A percentile compares a stretch with the other conserved stretches of the same genome.
These are phyloP conservation scores for Mycosphaerella sp. DNA, from an alignment of 2,329 filamentous ascomycete species.

Conservation along the genomic window DNA sequence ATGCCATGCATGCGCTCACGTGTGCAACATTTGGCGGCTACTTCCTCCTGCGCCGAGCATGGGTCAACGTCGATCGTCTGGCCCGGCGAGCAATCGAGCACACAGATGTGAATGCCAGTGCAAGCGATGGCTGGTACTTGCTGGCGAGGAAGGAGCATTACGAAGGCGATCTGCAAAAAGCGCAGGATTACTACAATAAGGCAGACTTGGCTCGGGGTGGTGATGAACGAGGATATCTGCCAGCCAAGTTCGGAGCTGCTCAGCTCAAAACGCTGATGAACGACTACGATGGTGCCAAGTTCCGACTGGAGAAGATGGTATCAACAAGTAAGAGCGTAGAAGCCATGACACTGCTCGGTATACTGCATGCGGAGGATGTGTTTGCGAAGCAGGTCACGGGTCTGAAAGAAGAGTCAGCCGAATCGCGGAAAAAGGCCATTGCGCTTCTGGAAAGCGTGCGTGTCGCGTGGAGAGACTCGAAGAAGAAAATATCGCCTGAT, in stretches of 20 bases:
- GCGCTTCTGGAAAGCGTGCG: slow-evolving; percentile 77
- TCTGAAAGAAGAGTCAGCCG: slow-evolving; percentile 77
- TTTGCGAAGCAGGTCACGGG: slow-evolving; percentile 69
- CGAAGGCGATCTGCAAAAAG: slow-evolving; percentile 65
- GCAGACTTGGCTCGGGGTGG: slow-evolving; percentile 90
- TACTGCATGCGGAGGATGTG: slow-evolving; percentile 88
- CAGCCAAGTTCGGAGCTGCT: slow-evolving; percentile 89
- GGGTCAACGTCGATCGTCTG: slow-evolving; percentile 74
- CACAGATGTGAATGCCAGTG: slow-evolving; percentile 93
- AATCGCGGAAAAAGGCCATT: slow-evolving; percentile 81
- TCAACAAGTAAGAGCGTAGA: slow-evolving; percentile 62
- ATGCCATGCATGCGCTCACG: slow-evolving; percentile 83
- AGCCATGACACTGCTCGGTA: slow-evolving; percentile 85
- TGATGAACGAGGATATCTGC: slow-evolving; percentile 81
- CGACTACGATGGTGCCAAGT: slow-evolving; percentile 86
- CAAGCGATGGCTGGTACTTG: slow-evolving; percentile 96
- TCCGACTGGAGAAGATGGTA: slow-evolving; percentile 88
- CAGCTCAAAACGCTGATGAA: slow-evolving; percentile 80
- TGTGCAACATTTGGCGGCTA: slow-evolving; percentile 87
- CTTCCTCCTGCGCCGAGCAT: slow-evolving; percentile 76
- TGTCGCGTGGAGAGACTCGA: slow-evolving; percentile 84
- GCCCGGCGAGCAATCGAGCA: slow-evolving; percentile 91
- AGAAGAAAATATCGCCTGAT: slow-evolving; percentile 74
- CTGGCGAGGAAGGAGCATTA: slow-evolving; percentile 89
- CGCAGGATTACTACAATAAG: slow-evolving; percentile 78